These are phyloP conservation scores for Sarocladium oryzae DNA, from an alignment of 2,329 filamentous ascomycete species.

Conservation along the genomic window DNA sequence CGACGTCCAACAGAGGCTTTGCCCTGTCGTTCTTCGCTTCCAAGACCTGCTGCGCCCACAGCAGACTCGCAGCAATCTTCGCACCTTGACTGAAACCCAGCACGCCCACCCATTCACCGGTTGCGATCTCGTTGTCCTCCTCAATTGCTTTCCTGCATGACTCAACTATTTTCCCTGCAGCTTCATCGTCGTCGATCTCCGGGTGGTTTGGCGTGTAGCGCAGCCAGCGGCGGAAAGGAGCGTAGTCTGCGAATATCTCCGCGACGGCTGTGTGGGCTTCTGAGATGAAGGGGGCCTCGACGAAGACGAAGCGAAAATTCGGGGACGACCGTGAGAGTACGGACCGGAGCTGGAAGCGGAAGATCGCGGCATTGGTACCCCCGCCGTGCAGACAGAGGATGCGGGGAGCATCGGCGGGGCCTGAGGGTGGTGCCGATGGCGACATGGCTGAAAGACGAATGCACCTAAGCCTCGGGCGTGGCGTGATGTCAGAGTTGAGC, in stretches of 20 bases:
- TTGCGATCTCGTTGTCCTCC: conserved; percentile 38
- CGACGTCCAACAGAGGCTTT: conserved; percentile 17
- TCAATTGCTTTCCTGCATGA: conserved; percentile 41
- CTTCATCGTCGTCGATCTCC: conserved; percentile 39
- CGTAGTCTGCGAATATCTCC: conserved; percentile 57
- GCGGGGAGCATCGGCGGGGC: conserved; percentile 39
- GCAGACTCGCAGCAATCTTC: conserved; percentile 52
- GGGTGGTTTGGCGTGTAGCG: conserved; percentile 55
- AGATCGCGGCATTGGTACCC: conserved; percentile 65
- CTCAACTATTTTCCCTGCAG: conserved; percentile 32
- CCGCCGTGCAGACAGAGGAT: conserved; percentile 79
- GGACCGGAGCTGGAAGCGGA: conserved; percentile 59
- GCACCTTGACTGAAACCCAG: conserved; percentile 64
- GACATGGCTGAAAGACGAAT: background rate
- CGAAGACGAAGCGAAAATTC: conserved; percentile 65
- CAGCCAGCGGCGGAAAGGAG: conserved; percentile 58
- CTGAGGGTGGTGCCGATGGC: background rate
- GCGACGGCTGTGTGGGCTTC: conserved; percentile 55
- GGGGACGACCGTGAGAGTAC: conserved; percentile 39
- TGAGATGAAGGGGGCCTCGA: conserved; percentile 61
- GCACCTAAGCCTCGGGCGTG: background rate
- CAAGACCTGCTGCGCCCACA: conserved; percentile 55
- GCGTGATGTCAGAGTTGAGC: no score
- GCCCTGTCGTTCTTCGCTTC: conserved; percentile 12
- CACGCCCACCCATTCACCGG: conserved; percentile 52